phyloP scores from a whole-genome alignment of 371 early-diverging fungal species.

The Mucor plumbeus region DNA sequence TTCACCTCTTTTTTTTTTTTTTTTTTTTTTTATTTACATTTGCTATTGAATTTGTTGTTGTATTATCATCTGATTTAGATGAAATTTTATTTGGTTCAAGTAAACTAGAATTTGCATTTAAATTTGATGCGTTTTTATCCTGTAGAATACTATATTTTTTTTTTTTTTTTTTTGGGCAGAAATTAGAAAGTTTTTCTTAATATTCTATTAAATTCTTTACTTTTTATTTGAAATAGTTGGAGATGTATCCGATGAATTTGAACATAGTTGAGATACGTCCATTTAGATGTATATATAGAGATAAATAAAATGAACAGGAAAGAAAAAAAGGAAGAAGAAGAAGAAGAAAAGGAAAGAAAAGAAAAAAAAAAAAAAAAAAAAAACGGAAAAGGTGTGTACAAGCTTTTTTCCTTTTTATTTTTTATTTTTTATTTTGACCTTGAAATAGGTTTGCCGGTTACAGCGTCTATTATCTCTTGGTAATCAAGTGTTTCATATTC shows the following conservation, averaged over 20 bases:
- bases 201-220: not conserved
- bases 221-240: not conserved
- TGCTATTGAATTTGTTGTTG: not conserved
- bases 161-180: not conserved
- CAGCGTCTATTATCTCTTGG: constrained; percentile 83
- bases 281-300: not conserved
- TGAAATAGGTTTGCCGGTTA: constrained; percentile 72
- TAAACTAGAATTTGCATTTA: not conserved
- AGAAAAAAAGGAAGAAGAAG: not conserved
- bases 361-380: not conserved
- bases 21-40: not conserved
- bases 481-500: constrained; percentile 92
- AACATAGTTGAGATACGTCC: constrained; percentile 24
- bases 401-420: too few relatives aligned
- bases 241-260: constrained; percentile 9
- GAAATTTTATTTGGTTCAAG: not conserved
- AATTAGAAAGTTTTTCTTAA: too few relatives aligned
- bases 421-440: constrained; percentile 27
- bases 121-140: not conserved
- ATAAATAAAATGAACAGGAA: not conserved
- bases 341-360: not conserved
- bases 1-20: not conserved
- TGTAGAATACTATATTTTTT: not conserved
- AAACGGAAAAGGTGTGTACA: not conserved
- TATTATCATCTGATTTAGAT: not conserved